Conservation (phyloP, 441 rosid species). For the Metrosideros polymorpha region DNA sequence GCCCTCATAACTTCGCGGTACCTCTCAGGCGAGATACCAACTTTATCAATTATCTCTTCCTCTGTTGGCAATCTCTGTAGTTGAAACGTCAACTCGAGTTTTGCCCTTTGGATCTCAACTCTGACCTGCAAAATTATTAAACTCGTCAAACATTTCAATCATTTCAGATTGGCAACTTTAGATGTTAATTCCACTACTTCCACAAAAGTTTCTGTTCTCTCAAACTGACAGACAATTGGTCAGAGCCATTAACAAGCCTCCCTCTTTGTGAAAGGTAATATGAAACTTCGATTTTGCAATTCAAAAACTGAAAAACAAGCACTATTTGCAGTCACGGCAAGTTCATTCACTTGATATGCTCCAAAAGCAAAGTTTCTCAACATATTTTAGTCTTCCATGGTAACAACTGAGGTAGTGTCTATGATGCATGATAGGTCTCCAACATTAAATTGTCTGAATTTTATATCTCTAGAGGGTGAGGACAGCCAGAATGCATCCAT, state of each 20-base stretch:
- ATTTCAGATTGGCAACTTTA: background rate
- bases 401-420: background rate
- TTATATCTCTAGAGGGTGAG: background rate
- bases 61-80: constrained; percentile 60
- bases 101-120: constrained; percentile 62
- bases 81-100: constrained; percentile 54
- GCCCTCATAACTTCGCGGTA: constrained; percentile 71
- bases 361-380: background rate
- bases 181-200: background rate
- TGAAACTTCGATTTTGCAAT: background rate
- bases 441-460: background rate
- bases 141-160: background rate
- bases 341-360: background rate
- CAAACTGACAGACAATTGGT: background rate
- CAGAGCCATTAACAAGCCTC: background rate
- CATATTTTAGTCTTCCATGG: background rate
- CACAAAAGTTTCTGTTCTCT: background rate
- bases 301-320: background rate
- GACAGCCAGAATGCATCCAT: background rate
- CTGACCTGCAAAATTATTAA: constrained; percentile 45
- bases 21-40: constrained; percentile 66
- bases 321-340: background rate
- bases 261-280: background rate
- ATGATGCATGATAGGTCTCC: background rate
- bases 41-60: constrained; percentile 46